These are phyloP conservation scores for Aleurites moluccanus DNA, from an alignment of 441 rosid genomes.

Conservation along the genomic window DNA sequence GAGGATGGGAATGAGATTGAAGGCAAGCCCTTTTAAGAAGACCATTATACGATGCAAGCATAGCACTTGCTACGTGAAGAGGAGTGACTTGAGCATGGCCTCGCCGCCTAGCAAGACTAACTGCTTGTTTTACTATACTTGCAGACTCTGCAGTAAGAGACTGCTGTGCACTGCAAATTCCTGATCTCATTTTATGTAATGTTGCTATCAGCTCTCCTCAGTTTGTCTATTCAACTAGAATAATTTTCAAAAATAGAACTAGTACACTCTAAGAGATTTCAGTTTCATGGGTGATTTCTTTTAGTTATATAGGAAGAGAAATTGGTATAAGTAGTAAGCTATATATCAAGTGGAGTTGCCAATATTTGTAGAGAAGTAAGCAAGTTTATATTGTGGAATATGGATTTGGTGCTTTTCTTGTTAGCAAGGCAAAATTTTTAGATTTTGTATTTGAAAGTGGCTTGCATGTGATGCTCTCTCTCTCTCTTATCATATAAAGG, in stretches of 20 bases:
- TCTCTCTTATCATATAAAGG: conserved; percentile 33
- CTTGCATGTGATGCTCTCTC: conserved; percentile 52
- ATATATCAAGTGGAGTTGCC: not conserved
- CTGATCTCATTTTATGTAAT: conserved; percentile 50
- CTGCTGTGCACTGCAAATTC: conserved; percentile 57
- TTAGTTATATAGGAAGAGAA: not conserved
- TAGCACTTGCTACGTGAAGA: conserved; percentile 68
- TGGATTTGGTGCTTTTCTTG: conserved; percentile 65
- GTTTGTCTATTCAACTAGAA: no score
- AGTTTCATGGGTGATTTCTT: conserved; percentile 2
- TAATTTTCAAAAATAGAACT: not conserved
- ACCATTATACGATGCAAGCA: conserved; percentile 56
- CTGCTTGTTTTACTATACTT: conserved; percentile 53
- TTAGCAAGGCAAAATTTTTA: conserved; percentile 39
- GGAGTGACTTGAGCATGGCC: conserved; percentile 86
- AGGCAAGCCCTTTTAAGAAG: conserved; percentile 68
- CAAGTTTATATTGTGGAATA: conserved; percentile 17
- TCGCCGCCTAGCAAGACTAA: conserved; percentile 54
- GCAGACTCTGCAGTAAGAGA: conserved; percentile 58
- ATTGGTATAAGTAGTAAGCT: not conserved
- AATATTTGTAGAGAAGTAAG: conserved; percentile 9
- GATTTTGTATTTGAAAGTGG: conserved; percentile 47
- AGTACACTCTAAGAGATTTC: not conserved
- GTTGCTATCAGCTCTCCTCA: no score
- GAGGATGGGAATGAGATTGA: conserved; percentile 69